Base-by-base conservation (phyloP, 441 rosid species). In the Melastoma candidum region DNA sequence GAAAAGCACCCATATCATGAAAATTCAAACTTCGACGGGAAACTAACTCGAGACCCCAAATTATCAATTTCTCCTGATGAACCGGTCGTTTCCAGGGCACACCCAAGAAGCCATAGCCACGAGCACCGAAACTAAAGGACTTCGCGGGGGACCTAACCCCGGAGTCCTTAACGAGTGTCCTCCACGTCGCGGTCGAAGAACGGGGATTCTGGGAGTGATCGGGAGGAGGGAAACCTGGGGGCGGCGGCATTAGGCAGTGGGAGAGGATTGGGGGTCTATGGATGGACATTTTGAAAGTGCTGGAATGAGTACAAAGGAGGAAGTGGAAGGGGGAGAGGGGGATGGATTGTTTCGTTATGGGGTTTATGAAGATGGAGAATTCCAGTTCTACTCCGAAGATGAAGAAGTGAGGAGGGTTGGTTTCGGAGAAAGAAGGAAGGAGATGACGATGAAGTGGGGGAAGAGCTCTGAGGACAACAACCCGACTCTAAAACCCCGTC, bases 221-320 rank as follows among this genome's bases (percentile, higher is more conserved):
- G 41, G 41, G 41, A 2, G 41, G 41, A n/a, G 50, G 48, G 60
- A 45, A 11, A n/a, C 41, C 24, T 6, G 10, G 39, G 27, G 50
- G 17, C 3, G 5, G 71, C 60, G 73, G 50, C 49, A 24, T 27
- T 69, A 48, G 13, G 29, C 55, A 26, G 56, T 22, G 25, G 56
- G 3, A 11, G 29, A 69, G 13, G 53, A 59, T 11, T 24, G 75
- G 72, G 64, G 74, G 61, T 49, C 68, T 69, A 39, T 51, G 12
- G 61, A 54, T 64, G 88, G 78, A 78, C 95, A 89, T 89, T 25
- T 3, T 11, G 58, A 0, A 54, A 9, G 0, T 24, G 46, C 4
- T 11, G 1, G 0, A 39, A n/a, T 3, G 58, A 0, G 1, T 0
- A 36, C 0, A 2, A 48, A 3, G 1, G 14, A 1, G 2, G 53